These are phyloP conservation scores for Coniochaeta sp. DNA, from an alignment of 2,329 filamentous ascomycete species.

Conservation along the genomic window DNA sequence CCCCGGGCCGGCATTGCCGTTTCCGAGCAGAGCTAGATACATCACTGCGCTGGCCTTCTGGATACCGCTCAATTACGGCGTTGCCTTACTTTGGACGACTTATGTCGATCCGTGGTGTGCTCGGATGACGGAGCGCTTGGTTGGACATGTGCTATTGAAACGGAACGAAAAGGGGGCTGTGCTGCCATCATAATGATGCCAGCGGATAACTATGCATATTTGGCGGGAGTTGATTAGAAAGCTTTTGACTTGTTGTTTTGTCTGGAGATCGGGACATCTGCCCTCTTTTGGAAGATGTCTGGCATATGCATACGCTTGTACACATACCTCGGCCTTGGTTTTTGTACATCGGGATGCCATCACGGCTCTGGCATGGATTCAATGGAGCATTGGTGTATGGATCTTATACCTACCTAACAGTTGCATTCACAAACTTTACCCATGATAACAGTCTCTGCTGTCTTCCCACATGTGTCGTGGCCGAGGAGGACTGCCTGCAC, in stretches of 20 bases:
- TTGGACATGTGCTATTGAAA: conserved; percentile 11
- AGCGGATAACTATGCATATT: neutral
- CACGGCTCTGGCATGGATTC: too few relatives aligned
- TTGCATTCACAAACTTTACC: too few relatives aligned
- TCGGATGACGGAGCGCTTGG: conserved; percentile 30
- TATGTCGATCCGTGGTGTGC: conserved; percentile 46
- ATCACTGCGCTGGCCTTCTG: conserved; percentile 32
- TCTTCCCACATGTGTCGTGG: too few relatives aligned
- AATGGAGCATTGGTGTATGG: too few relatives aligned
- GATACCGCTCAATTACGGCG: conserved; percentile 36
- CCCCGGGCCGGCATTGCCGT: conserved; percentile 24
- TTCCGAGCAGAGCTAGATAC: conserved; percentile 28
- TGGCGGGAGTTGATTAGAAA: neutral
- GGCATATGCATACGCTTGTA: too few relatives aligned
- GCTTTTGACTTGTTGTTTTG: too few relatives aligned
- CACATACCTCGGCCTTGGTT: too few relatives aligned
- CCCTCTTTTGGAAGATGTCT: too few relatives aligned
- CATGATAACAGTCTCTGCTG: too few relatives aligned
- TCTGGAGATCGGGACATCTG: too few relatives aligned
- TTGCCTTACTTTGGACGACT: conserved; percentile 41
- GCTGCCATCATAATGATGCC: neutral
- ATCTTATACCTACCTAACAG: too few relatives aligned
- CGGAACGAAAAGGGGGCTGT: conserved; percentile 7
- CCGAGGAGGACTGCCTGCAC: neutral
- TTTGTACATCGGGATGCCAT: too few relatives aligned